These are phyloP conservation scores for Paracoccidioides brasiliensis DNA, from an alignment of 2,329 filamentous ascomycete species.

Conservation along the genomic window DNA sequence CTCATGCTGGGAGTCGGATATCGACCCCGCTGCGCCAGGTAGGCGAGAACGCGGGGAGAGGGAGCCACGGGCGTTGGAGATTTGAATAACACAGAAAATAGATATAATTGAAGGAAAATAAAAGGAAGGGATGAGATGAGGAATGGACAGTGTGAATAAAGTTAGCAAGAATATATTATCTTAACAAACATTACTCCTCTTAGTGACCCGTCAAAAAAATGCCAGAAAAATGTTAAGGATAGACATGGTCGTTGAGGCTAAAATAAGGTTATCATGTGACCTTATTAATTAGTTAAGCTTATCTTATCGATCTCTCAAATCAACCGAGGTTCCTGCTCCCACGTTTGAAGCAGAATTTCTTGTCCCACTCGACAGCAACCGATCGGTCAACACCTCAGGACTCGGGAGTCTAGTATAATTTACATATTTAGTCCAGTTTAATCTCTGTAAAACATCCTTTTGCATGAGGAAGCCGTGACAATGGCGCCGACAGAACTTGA, in stretches of 20 bases:
- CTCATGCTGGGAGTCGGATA: constrained; percentile 26
- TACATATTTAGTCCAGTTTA: background rate
- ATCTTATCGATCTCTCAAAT: background rate
- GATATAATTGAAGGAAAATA: background rate
- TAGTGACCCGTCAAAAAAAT: background rate
- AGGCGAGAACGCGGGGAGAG: constrained; percentile 28
- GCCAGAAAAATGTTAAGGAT: background rate
- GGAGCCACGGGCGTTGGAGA: constrained; percentile 20
- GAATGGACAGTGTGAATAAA: background rate
- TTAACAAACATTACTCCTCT: background rate
- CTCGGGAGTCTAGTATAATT: background rate
- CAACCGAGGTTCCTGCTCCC: background rate
- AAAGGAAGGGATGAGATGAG: background rate
- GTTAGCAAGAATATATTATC: too few species aligned
- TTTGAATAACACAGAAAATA: background rate
- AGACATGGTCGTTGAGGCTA: background rate
- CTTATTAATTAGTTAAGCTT: background rate
- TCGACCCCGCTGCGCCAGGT: constrained; percentile 26
- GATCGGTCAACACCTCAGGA: background rate
- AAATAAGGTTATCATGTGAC: background rate
- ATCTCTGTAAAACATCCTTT: background rate
- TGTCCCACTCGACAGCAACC: background rate
- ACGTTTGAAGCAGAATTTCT: background rate
- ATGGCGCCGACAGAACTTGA: constrained; percentile 21
- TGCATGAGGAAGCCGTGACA: background rate